Conservation (phyloP, 2,329 filamentous ascomycete species). For the Orbilia blumenaviensis region DNA sequence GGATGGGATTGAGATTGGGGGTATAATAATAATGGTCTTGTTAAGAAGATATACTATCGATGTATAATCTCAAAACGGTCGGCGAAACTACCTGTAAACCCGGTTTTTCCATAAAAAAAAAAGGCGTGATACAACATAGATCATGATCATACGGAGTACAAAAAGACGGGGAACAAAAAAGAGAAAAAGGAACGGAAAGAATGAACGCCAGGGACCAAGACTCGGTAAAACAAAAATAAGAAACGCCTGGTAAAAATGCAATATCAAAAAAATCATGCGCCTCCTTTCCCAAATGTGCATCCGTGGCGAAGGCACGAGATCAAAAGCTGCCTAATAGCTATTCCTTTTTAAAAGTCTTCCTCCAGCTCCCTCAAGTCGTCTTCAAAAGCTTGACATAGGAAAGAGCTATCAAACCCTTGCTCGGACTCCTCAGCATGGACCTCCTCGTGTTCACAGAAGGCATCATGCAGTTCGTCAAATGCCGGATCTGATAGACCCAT, state of each 20-base stretch:
- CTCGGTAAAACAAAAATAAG: constrained; percentile 14
- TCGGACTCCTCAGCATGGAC: constrained; percentile 3
- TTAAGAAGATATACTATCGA: too few relatives aligned
- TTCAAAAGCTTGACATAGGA: constrained; percentile 40
- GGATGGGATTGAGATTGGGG: constrained; percentile 11
- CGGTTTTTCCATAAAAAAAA: constrained; percentile 2
- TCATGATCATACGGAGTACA: too few relatives aligned
- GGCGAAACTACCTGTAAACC: constrained; percentile 11
- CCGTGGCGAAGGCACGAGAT: background rate
- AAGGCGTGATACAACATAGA: background rate
- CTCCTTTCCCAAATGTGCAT: background rate
- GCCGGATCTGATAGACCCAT: constrained; percentile 45
- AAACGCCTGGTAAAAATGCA: constrained; percentile 10
- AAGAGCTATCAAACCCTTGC: constrained; percentile 20
- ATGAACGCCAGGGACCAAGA: constrained; percentile 5
- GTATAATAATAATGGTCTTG: constrained; percentile 14
- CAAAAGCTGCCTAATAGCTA: too few relatives aligned
- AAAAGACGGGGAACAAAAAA: background rate
- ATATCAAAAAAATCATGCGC: constrained; percentile 4
- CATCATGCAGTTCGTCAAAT: constrained; percentile 44
- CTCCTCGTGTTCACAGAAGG: constrained; percentile 6
- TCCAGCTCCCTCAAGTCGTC: constrained; percentile 50
- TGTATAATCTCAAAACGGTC: background rate
- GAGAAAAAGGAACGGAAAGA: background rate
- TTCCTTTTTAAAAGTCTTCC: constrained; percentile 25